Base-by-base conservation (phyloP, 129 eudicot genomes). In the Helichrysum umbraculigerum region DNA sequence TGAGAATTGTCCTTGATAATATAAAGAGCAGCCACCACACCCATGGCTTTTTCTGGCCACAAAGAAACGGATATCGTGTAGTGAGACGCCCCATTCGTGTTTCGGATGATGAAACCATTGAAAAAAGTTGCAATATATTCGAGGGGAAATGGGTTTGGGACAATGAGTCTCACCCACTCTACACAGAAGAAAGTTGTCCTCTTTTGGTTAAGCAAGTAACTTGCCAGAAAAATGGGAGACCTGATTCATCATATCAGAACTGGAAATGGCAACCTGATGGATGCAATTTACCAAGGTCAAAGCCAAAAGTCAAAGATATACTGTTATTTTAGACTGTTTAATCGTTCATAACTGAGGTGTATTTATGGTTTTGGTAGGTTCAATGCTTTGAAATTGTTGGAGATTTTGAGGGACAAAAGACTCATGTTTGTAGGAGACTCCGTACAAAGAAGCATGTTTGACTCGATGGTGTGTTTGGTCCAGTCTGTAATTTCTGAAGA, bases 361-460 rank as follows among this genome's bases (percentile, higher is more conserved):
- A 44, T 79, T 9, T 9, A 68, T 30, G 75, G 81, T 57, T 75
- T 30, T 81, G 6, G 35, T 75, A 91, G 99, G 86, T 91, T 95
- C 47, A 83, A 86, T 87, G 97, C 93, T 58, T 63, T 86, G 83
- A 95, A 87, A 84, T 67, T 95, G 72, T 72, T 95, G 85, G 95
- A 91, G 84, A 89, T 91, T 37, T 75, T 91, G 83, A 89, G 97
- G 86, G 86, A 87, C 85, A 95, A 91, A 65, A 81, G 97, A 67
- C 75, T 95, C 75, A 95, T 95, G 99, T 95, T 91, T 74, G 90
- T 95, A 17, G 99, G 99, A 28, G 99, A 95, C 79, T 95, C 97
- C 3, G 85, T 95, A 22, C 99, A 95, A 71, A 85, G 99, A 80
- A 84, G 97, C 77, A 90, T 86, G 96, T 95, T 95, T 68, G 99